Evolutionary conservation across 768 basidiomycete genomes (phyloP).

Genomic region (Auriculariales sp.): DNA sequence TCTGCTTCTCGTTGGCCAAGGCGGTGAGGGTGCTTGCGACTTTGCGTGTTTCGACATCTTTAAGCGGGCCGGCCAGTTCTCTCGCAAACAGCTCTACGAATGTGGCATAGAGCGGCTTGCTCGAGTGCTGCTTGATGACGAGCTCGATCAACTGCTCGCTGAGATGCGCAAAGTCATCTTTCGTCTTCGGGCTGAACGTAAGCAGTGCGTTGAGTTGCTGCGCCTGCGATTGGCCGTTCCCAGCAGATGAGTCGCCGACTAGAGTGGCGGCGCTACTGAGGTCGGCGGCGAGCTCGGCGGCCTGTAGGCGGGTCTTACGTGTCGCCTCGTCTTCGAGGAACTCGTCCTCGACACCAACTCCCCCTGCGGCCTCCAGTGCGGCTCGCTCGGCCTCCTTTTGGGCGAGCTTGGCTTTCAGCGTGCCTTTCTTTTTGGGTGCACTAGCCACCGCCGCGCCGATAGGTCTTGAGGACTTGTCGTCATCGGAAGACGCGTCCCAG

Average conservation of each 20-base stretch:
- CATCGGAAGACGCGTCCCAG: slow-evolving; percentile 80
- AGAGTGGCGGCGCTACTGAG: slow-evolving; percentile 71
- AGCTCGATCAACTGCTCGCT: slow-evolving; percentile 61
- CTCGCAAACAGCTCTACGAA: slow-evolving; percentile 80
- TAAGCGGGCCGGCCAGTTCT: slow-evolving; percentile 59
- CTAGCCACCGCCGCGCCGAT: slow-evolving; percentile 33
- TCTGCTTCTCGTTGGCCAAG: slow-evolving; percentile 91
- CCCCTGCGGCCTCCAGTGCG: slow-evolving; percentile 26
- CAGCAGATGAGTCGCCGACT: slow-evolving; percentile 51
- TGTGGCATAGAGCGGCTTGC: slow-evolving; percentile 65
- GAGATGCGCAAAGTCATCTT: slow-evolving; percentile 71
- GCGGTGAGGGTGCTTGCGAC: slow-evolving; percentile 72
- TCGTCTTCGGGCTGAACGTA: slow-evolving; percentile 69
- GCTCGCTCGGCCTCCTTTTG: slow-evolving; percentile 78
- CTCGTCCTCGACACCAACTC: slow-evolving; percentile 26
- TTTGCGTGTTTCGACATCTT: slow-evolving; percentile 86
- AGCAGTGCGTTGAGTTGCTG: slow-evolving; percentile 58
- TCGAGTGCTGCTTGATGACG: slow-evolving; percentile 64
- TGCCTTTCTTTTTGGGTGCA: slow-evolving; percentile 84
- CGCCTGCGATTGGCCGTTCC: slow-evolving; percentile 11
- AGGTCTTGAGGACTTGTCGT: slow-evolving; percentile 36
- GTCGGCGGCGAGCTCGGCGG: slow-evolving; percentile 77
- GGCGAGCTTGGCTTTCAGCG: slow-evolving; percentile 79
- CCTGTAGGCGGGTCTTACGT: slow-evolving; percentile 56
- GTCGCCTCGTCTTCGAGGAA: slow-evolving; percentile 48